Base-by-base conservation (phyloP, 371 early-diverging fungal genomes). In the Apophysomyces ossiformis region DNA sequence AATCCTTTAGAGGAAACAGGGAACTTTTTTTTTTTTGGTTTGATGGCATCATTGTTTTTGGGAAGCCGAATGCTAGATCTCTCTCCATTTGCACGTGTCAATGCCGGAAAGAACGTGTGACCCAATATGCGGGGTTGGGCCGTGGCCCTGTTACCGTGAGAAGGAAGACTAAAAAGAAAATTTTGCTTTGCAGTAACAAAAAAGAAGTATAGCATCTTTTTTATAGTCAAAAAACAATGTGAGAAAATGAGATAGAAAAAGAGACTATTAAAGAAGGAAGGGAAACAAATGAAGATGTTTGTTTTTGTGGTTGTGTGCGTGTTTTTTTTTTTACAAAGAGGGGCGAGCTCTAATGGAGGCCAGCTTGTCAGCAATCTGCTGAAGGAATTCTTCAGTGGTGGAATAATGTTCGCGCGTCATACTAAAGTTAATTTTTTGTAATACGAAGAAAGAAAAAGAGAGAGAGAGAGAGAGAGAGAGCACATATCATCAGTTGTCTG, bases 321-420 rank as follows among this genome's bases (percentile, higher is more conserved):
- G 41, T 16, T 47, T 21, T 58, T 8, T 15, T 58, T 58, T 60
- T 61, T 41, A 46, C 35, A n/a, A 11, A n/a, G 54, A 50, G 12
- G 68, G 45, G 54, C 76, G 76, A 18, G 50, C 72, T 65, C 84
- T 84, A 68, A 85, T 85, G 47, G 74, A 69, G 39, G 87, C 82
- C 62, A 93, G 79, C 65, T 88, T 90, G 69, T 85, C 81, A 64
- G 91, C 84, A 70, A 94, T 86, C 58, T 86, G 85, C 43, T 90
- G 86, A 72, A 94, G 86, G 81, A 93, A 95, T 71, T 90, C 90
- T 68, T 87, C 81, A 38, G 95, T 95, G 64, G 86, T 92, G 57
- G 90, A 91, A 71, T 93, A 93, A 68, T 92, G 87, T 60, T 88
- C 86, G 16, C 90, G 75, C 50, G 85, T 86, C 71, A 91, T 78